phyloP scores from a whole-genome alignment of 352 stramenopile genomes.

The Phytophthora meadii region DNA sequence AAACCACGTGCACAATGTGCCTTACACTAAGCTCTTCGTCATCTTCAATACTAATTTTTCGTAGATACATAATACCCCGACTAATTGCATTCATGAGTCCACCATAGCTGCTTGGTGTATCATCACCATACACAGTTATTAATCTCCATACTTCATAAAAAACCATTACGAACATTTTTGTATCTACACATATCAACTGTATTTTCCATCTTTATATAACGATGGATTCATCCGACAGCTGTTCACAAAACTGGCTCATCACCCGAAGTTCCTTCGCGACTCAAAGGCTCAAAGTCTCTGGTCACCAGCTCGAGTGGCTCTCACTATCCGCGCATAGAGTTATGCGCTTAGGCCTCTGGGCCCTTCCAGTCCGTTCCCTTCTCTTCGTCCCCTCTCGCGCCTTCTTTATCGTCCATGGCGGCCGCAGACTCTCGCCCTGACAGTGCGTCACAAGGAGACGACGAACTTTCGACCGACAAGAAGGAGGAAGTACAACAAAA shows the following conservation, averaged over 20 bases:
- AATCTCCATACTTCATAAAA: neutral
- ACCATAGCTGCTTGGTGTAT: neutral
- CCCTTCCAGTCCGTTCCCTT: constrained; percentile 8
- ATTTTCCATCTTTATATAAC: neutral
- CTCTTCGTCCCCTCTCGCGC: neutral
- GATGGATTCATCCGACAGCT: neutral
- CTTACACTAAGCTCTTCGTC: too few species aligned
- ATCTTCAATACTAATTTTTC: too few species aligned
- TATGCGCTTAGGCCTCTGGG: constrained; percentile 35
- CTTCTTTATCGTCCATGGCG: constrained; percentile 15
- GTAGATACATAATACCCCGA: neutral
- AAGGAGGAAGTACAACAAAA: neutral
- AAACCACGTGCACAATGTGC: too few species aligned
- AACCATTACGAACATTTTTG: neutral
- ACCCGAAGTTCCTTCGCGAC: constrained; percentile 1
- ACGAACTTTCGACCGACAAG: constrained; percentile 1
- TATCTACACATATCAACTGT: neutral
- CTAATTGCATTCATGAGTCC: neutral
- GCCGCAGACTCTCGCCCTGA: constrained; percentile 9
- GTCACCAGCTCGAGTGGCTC: constrained; percentile 22
- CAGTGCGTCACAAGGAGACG: constrained; percentile 3
- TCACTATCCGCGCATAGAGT: constrained; percentile 35
- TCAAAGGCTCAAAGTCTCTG: constrained; percentile 7
- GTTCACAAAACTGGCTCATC: constrained; percentile 26
- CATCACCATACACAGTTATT: neutral